Evolutionary conservation across 2,329 filamentous ascomycete genomes (phyloP).

Genomic region (Penicillium paneum): DNA sequence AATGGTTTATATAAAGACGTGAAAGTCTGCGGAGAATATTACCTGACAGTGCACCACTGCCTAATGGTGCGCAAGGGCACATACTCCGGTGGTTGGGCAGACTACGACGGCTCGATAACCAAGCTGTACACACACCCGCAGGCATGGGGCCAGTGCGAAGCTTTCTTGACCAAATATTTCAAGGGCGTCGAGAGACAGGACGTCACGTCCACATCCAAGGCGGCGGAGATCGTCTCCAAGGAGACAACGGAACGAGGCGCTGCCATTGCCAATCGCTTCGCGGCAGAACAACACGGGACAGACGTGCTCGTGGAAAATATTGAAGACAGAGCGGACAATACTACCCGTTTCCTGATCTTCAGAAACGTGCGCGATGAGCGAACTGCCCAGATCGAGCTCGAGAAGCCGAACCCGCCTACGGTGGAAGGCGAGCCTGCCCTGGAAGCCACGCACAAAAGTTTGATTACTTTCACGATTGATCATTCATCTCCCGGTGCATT

Average conservation of each 20-base stretch:
- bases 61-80: conserved; percentile 56
- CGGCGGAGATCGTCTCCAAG: conserved; percentile 68
- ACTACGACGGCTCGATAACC: conserved; percentile 58
- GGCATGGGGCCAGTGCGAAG: conserved; percentile 85
- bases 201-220: conserved; percentile 78
- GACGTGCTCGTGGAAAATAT: conserved; percentile 59
- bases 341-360: conserved; percentile 48
- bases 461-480: conserved; percentile 79
- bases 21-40: conserved; percentile 76
- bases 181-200: conserved; percentile 76
- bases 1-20: conserved; percentile 63
- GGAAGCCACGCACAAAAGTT: conserved; percentile 55
- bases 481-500: conserved; percentile 77
- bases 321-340: conserved; percentile 47
- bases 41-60: conserved; percentile 84
- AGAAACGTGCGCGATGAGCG: conserved; percentile 33
- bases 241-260: conserved; percentile 61
- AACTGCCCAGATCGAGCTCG: conserved; percentile 19
- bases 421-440: background rate
- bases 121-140: conserved; percentile 91
- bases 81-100: conserved; percentile 18
- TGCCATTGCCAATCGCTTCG: conserved; percentile 73
- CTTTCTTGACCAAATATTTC: conserved; percentile 68
- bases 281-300: conserved; percentile 66
- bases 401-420: conserved; percentile 13